Evolutionary conservation across 495 filamentous ascomycete species (phyloP).

Genomic region (Neurospora sublineolata): DNA sequence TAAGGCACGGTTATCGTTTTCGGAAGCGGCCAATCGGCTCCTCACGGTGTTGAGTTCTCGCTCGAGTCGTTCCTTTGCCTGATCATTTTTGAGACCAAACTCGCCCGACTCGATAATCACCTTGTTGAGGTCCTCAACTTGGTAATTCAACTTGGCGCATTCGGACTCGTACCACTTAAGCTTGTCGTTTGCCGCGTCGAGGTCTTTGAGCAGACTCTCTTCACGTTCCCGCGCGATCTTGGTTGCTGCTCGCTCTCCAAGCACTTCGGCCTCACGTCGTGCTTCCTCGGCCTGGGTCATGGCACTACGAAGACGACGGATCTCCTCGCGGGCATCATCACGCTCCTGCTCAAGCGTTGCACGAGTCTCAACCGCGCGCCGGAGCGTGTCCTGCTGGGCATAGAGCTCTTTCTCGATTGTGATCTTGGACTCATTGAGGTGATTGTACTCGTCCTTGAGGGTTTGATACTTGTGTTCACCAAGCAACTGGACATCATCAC

Average conservation of each 20-base stretch:
- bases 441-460: constrained; percentile 72
- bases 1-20: constrained; percentile 92
- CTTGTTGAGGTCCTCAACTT: constrained; percentile 72
- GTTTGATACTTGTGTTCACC: constrained; percentile 76
- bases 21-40: constrained; percentile 80
- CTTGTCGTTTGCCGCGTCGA: constrained; percentile 59
- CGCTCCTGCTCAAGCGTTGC: constrained; percentile 71
- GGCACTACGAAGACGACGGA: constrained; percentile 69
- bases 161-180: constrained; percentile 67
- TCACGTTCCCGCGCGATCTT: constrained; percentile 74
- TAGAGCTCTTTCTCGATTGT: constrained; percentile 98
- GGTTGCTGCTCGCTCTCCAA: constrained; percentile 68
- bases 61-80: constrained; percentile 86
- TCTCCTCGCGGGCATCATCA: constrained; percentile 76
- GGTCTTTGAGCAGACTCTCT: constrained; percentile 60
- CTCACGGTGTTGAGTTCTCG: constrained; percentile 87
- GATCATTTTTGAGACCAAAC: constrained; percentile 77
- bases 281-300: constrained; percentile 77
- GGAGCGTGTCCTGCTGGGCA: constrained; percentile 87
- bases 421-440: constrained; percentile 90
- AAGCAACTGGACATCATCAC: constrained; percentile 88
- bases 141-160: constrained; percentile 54
- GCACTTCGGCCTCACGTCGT: constrained; percentile 66
- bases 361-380: constrained; percentile 74
- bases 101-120: constrained; percentile 79